These are phyloP conservation scores for Penicillium turbatum DNA, from an alignment of 495 filamentous ascomycete species.

Conservation along the genomic window DNA sequence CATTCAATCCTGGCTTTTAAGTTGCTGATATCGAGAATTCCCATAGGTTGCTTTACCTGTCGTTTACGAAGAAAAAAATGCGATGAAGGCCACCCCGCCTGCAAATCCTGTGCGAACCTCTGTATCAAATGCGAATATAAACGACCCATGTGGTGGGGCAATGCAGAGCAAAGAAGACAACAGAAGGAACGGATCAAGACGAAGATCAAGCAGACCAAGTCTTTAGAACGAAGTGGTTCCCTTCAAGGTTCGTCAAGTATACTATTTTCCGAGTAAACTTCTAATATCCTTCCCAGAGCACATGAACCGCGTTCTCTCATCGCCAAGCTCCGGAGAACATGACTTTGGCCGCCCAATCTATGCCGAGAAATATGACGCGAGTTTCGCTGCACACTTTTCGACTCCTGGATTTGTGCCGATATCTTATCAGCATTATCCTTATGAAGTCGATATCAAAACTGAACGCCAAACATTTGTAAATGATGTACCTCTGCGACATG, in stretches of 20 bases:
- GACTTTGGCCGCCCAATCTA: conserved; percentile 65
- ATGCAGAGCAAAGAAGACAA: conserved; percentile 71
- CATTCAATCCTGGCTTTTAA: too few species aligned
- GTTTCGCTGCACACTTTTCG: conserved; percentile 50
- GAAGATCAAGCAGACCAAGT: conserved; percentile 95
- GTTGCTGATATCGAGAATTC: conserved; percentile 3
- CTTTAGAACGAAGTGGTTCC: conserved; percentile 70
- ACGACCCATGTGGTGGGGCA: conserved; percentile 95
- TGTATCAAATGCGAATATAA: conserved; percentile 90
- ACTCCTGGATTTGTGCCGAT: conserved; percentile 35
- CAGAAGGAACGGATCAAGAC: conserved; percentile 96
- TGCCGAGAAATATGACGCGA: conserved; percentile 51
- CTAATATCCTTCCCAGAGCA: background rate
- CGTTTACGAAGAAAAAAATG: conserved; percentile 95
- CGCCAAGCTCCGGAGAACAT: conserved; percentile 67
- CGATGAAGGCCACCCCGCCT: conserved; percentile 83
- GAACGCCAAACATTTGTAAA: conserved; percentile 93
- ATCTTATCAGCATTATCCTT: conserved; percentile 55
- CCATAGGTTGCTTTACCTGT: conserved; percentile 92
- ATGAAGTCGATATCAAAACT: conserved; percentile 94
- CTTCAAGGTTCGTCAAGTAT: conserved; percentile 29
- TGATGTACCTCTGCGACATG: conserved; percentile 74
- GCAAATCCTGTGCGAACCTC: conserved; percentile 85
- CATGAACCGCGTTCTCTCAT: conserved; percentile 28
- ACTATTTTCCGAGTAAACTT: background rate